A percentile compares a stretch with the other conserved stretches of the same genome.
Conservation (phyloP, 805 yeast genomes). For the Hanseniaspora hatyaiensis region DNA sequence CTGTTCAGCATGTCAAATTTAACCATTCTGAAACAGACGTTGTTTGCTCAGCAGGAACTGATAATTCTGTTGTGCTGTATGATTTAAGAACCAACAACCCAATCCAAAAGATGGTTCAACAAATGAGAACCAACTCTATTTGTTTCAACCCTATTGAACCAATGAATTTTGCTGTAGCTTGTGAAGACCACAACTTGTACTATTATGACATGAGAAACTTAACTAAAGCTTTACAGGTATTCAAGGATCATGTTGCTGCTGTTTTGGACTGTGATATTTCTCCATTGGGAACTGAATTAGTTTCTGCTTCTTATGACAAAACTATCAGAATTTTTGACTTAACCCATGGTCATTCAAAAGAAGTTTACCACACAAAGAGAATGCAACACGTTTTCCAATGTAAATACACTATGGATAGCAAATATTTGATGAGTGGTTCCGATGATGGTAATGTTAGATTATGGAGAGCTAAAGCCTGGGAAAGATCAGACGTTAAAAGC, state of each 20-base stretch:
- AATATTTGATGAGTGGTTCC: conserved; percentile 77
- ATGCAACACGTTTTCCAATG: conserved; percentile 91
- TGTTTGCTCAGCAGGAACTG: conserved; percentile 81
- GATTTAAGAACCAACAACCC: conserved; percentile 87
- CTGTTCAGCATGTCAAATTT: conserved; percentile 67
- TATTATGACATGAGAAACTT: conserved; percentile 94
- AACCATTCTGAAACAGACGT: conserved; percentile 83
- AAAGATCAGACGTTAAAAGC: conserved; percentile 69
- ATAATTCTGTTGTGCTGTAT: conserved; percentile 79
- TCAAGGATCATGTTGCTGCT: conserved; percentile 91
- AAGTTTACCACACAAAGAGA: conserved; percentile 89
- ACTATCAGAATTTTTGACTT: conserved; percentile 71
- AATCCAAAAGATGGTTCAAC: conserved; percentile 75
- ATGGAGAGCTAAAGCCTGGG: conserved; percentile 85
- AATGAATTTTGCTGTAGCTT: conserved; percentile 78
- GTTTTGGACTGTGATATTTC: conserved; percentile 89
- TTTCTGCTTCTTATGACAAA: conserved; percentile 89
- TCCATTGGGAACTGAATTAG: conserved; percentile 94
- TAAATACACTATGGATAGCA: conserved; percentile 77
- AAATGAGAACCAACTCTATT: conserved; percentile 71
- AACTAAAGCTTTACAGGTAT: conserved; percentile 67
- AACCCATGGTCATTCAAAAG: conserved; percentile 83
- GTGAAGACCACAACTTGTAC: conserved; percentile 90
- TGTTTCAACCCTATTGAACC: conserved; percentile 99
- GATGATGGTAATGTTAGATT: conserved; percentile 92